Percentiles rank a stretch among this genome's conserved stretches.
phyloP scores from a whole-genome alignment of 805 yeast species.

The Nakazawaea siamensis region DNA sequence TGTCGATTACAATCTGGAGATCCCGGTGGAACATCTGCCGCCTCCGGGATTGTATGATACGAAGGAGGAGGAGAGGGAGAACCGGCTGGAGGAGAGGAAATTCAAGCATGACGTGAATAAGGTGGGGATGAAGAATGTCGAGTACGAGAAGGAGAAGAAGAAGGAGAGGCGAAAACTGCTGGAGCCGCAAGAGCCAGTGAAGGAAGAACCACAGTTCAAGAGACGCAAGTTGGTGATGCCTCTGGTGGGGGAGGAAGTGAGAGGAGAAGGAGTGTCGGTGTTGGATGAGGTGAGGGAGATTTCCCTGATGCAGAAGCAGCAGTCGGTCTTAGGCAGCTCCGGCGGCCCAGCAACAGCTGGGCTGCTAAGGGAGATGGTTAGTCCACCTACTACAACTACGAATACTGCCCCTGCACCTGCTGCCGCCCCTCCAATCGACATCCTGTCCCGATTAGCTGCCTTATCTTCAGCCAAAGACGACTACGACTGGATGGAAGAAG shows the following conservation, averaged over 20 bases:
- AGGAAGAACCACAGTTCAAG: conserved; percentile 19
- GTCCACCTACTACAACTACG: not conserved
- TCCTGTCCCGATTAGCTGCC: conserved; percentile 18
- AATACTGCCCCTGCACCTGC: not conserved
- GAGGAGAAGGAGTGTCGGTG: conserved; percentile 25
- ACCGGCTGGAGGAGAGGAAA: conserved; percentile 25
- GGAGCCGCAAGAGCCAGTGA: conserved; percentile 14
- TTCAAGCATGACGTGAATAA: conserved; percentile 37
- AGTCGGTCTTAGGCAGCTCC: no score
- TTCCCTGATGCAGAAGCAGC: conserved; percentile 20
- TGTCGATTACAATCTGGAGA: conserved; percentile 77
- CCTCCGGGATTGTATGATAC: conserved; percentile 63
- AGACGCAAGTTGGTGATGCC: conserved; percentile 29
- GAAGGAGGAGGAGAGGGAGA: conserved; percentile 41
- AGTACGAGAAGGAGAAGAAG: conserved; percentile 23
- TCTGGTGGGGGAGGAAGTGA: conserved; percentile 12
- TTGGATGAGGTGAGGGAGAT: conserved; percentile 25
- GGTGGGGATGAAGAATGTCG: conserved; percentile 35
- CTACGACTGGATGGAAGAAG: conserved; percentile 10
- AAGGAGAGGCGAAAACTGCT: conserved; percentile 21
- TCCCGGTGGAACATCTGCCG: conserved; percentile 71
- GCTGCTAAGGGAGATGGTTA: not conserved
- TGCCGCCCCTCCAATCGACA: not conserved
- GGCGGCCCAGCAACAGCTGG: no score
- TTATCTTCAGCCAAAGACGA: conserved; percentile 30